Evolutionary conservation across 306 rosid species (phyloP).

Genomic region (Rubus idaeus): DNA sequence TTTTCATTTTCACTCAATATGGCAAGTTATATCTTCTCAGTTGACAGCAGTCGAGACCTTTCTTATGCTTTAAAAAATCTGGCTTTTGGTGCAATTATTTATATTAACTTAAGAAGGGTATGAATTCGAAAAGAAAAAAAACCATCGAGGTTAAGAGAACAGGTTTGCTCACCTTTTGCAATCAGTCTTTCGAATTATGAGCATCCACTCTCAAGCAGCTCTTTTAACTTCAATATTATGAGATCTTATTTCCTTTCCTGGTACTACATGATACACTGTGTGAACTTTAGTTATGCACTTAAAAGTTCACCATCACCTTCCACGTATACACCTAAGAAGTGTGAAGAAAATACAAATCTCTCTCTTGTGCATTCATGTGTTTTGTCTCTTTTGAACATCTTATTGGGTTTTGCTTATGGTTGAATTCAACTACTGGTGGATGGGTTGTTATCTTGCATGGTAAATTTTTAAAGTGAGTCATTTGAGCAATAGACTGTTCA

Average conservation of each 20-base stretch:
- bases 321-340: background rate
- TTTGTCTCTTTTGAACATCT: no score
- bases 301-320: background rate
- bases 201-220: constrained; percentile 1
- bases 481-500: background rate
- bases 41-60: background rate
- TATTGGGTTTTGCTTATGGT: background rate
- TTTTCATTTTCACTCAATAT: background rate
- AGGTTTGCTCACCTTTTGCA: background rate
- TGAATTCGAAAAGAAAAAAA: background rate
- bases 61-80: background rate
- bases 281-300: background rate
- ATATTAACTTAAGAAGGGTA: background rate
- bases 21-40: background rate
- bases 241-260: background rate
- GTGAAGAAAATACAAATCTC: background rate
- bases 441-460: background rate
- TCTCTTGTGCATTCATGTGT: background rate
- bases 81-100: background rate
- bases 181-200: background rate
- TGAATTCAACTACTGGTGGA: background rate
- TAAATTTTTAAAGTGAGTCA: background rate
- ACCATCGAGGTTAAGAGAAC: background rate
- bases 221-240: background rate
- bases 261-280: background rate